Evolutionary conservation across 2,329 filamentous ascomycete genomes (phyloP).

Genomic region (Penicillium concentricum): DNA sequence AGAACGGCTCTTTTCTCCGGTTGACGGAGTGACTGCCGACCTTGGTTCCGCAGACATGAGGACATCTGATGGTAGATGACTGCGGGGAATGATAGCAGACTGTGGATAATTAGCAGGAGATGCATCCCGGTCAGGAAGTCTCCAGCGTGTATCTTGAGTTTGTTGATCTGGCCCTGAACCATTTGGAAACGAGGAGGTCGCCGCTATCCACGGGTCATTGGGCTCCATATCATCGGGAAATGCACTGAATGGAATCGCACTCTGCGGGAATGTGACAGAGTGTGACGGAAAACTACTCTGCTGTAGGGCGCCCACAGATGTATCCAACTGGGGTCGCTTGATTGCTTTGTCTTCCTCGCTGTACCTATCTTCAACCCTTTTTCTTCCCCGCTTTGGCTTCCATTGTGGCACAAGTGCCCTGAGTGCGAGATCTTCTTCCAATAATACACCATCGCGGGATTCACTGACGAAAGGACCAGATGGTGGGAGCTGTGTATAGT

Average conservation of each 20-base stretch:
- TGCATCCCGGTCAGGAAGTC: constrained; percentile 55
- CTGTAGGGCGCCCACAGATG: constrained; percentile 49
- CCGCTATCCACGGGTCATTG: constrained; percentile 39
- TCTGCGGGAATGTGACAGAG: constrained; percentile 51
- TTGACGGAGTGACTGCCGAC: constrained; percentile 69
- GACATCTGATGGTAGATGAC: constrained; percentile 33
- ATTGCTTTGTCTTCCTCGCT: constrained; percentile 54
- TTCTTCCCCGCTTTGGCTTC: constrained; percentile 59
- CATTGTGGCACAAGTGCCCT: constrained; percentile 77
- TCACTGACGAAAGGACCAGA: constrained; percentile 61
- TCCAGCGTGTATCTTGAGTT: constrained; percentile 44
- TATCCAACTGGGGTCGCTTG: constrained; percentile 64
- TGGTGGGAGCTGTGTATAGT: constrained; percentile 74
- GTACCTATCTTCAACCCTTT: constrained; percentile 63
- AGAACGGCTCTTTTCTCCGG: constrained; percentile 42
- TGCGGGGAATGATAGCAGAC: constrained; percentile 69
- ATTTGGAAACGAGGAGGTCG: constrained; percentile 42
- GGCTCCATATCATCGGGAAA: constrained; percentile 56
- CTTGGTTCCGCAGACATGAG: constrained; percentile 57
- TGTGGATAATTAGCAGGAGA: constrained; percentile 72
- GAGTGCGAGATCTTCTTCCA: constrained; percentile 86
- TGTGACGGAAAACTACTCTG: constrained; percentile 41
- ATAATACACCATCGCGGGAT: constrained; percentile 74
- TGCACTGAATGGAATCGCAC: constrained; percentile 53
- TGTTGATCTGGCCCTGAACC: constrained; percentile 32